phyloP scores from a whole-genome alignment of 306 rosid species.

The Medicago lupulina region DNA sequence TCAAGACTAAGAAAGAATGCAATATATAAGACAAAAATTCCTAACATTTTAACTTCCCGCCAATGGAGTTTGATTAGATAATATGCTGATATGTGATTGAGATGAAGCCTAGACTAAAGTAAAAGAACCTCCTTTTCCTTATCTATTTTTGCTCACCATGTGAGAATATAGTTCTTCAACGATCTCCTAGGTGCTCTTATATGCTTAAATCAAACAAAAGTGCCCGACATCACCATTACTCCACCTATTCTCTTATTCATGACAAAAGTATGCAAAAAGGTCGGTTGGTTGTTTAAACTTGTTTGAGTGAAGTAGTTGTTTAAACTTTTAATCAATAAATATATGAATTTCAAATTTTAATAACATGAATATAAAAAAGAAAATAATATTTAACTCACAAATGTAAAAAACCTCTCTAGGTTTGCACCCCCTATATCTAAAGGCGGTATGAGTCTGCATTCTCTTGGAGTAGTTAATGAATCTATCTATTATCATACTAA shows the following conservation, averaged over 20 bases:
- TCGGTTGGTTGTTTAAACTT: slow-evolving; percentile 6
- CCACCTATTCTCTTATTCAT: slow-evolving; percentile 14
- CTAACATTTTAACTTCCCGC: slow-evolving; percentile 41
- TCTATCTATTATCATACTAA: too few relatives aligned
- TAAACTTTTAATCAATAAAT: neutral
- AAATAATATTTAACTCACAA: too few relatives aligned
- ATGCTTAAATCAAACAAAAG: slow-evolving; percentile 33
- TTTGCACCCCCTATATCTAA: too few relatives aligned
- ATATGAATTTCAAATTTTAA: neutral
- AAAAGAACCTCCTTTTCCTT: slow-evolving; percentile 30
- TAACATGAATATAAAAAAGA: too few relatives aligned
- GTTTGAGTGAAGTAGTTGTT: too few relatives aligned
- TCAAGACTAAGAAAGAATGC: slow-evolving; percentile 7
- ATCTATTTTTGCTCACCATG: slow-evolving; percentile 43
- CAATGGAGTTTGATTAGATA: slow-evolving; percentile 40
- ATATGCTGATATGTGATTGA: slow-evolving; percentile 45
- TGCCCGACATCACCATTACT: slow-evolving; percentile 40
- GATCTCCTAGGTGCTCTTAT: slow-evolving; percentile 32
- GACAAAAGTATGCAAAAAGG: slow-evolving; percentile 31
- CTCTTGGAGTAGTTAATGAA: too few relatives aligned
- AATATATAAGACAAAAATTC: slow-evolving; percentile 37
- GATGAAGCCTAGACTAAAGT: slow-evolving; percentile 42
- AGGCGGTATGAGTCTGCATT: too few relatives aligned
- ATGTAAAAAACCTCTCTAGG: too few relatives aligned
- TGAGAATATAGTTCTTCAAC: slow-evolving; percentile 45